Evolutionary conservation across 164 flowering plant genomes (phyloP), one percentile per base, ranked within the genome.

Genomic region (Taxillus chinensis): DNA sequence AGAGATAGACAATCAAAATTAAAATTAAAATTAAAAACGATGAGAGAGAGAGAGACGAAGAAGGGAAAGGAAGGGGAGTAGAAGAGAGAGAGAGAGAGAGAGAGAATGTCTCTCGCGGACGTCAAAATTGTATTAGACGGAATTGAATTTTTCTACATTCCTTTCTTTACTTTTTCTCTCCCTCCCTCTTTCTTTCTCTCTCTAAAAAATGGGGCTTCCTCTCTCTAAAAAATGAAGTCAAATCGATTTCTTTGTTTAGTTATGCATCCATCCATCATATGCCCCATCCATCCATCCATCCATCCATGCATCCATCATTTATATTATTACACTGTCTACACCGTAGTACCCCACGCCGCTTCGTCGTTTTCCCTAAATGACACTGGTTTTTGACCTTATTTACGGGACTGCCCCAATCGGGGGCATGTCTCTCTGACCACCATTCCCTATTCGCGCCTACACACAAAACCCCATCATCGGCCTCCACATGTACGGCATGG

Each of bases 121-220:
- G 79, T 81, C 80, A 81, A 81, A 75, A 37, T 57, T 71, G 69
- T 66, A 77, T 81, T 81, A 55, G 68, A 81, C 73, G 62, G 11
- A 74, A 77, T 78, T 81, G 68, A 78, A 76, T 78, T 74, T 68
- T 68, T 67, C 66, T 72, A 62, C 71, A 49, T 61, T 74, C 66
- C 59, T 56, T 53, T 27, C 65, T 68, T 60, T 64, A 45, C 46
- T 67, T 61, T 57, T 69, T 45, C 60, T 41, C 66, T 27, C 27
- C 27, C 27, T 27, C 27, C 27, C 27, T 27, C 27, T 2, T 2
- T 27, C 27, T 2, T 2, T 27, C 27, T 2, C 50, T 62, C 50
- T 55, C 27, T 27, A 27, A 27, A 27, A 27, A 27, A 27, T 27
- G 27, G 2, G 27, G 27, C 27, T 27, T 27, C 2, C 27, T 27